These are phyloP conservation scores for Erythrobasidium hasegawianum DNA, from an alignment of 1,284 basidiomycete genomes.

Conservation along the genomic window DNA sequence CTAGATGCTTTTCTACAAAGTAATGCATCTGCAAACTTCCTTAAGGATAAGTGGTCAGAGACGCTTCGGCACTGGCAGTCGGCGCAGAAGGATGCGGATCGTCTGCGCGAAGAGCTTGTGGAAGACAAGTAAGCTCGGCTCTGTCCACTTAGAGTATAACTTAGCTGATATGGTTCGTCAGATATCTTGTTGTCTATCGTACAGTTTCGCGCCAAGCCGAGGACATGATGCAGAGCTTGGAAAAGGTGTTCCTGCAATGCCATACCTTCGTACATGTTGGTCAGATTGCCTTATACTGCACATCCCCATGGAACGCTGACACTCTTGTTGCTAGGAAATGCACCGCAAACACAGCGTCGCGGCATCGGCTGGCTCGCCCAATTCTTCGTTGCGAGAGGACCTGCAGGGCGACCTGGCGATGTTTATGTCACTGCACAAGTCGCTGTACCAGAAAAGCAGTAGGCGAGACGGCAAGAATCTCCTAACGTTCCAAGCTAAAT, in stretches of 20 bases:
- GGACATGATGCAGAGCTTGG: slow-evolving; percentile 91
- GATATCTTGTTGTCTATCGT: slow-evolving; percentile 85
- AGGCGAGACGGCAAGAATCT: background rate
- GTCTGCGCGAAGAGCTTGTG: slow-evolving; percentile 79
- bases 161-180: slow-evolving; percentile 12
- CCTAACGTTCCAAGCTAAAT: background rate
- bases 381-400: background rate
- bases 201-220: slow-evolving; percentile 88
- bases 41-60: slow-evolving; percentile 66
- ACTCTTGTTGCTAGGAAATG: background rate
- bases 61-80: slow-evolving; percentile 71
- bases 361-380: background rate
- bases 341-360: background rate
- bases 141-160: background rate
- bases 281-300: too few relatives aligned
- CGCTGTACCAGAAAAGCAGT: slow-evolving; percentile 28
- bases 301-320: too few relatives aligned
- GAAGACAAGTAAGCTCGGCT: slow-evolving; percentile 61
- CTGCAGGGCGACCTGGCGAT: slow-evolving; percentile 11
- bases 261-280: slow-evolving; percentile 55
- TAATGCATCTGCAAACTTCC: slow-evolving; percentile 50
- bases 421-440: slow-evolving; percentile 26
- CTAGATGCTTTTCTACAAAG: slow-evolving; percentile 58
- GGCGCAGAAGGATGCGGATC: slow-evolving; percentile 72
- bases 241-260: slow-evolving; percentile 81